Evolutionary conservation across 495 filamentous ascomycete genomes (phyloP), one percentile per base, ranked within the genome.

Genomic region (Durotheca rogersii): DNA sequence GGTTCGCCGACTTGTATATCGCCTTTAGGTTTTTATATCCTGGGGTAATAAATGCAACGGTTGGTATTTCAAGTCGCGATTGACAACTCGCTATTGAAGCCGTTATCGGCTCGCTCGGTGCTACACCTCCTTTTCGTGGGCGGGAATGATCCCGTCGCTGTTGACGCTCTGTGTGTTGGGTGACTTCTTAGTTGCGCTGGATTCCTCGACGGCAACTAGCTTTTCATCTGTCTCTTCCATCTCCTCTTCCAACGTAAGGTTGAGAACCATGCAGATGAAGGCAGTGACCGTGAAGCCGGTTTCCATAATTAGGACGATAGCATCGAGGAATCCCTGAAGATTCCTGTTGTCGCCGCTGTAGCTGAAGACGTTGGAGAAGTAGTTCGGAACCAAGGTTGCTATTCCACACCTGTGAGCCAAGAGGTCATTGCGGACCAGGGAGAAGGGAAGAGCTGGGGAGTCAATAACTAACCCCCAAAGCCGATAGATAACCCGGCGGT

Each of bases 311-410:
- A 96, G 68, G 16, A 77, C 78, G 7, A 94, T 88, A 33, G 91
- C 90, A 61, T 95, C 86, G 44, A 90, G 74, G 65, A 95, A 86
- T 2, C 91, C 91, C 27, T 78, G 75, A 41, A 92, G 74, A 7
- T 81, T 75, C 54, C 76, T 81, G 66, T 93, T 88, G 53, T 80
- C 71, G 12, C 89, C 89, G 0, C 49, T 55, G 35, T 79, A 81
- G 4, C 87, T 86, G 66, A 96, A 95, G 48, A 94, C 81, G 53
- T 81, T 82, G 27, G 60, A 60, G 69, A 90, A 92, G 75, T 87
- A 92, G 16, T 74, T 78, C 0, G 91, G 88, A 0, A 94, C 86
- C 7, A 95, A 67, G 0, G 88, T 95, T 4, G 89, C 89, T 58
- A 32, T 57, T 34, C 32, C n/a, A 3, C n/a, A 3, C 17, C 10